These are phyloP conservation scores for Oryza meridionalis DNA, from an alignment of 176 grass and related monocot species.

Conservation along the genomic window DNA sequence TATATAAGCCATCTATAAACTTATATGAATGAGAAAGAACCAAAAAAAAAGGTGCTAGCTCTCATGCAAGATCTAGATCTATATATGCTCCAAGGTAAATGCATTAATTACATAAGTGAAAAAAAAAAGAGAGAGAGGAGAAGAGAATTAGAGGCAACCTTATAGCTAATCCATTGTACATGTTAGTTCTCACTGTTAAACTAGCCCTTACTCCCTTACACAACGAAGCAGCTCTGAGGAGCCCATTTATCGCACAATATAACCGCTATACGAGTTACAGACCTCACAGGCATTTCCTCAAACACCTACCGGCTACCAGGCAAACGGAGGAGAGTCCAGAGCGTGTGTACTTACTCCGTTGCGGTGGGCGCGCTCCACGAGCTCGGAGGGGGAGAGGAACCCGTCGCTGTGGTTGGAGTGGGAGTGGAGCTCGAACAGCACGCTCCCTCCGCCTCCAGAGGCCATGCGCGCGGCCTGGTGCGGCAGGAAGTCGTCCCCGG, in stretches of 20 bases:
- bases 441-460: conserved; percentile 35
- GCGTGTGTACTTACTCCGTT: conserved; percentile 48
- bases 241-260: neutral
- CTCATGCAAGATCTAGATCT: too few relatives aligned
- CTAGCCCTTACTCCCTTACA: neutral
- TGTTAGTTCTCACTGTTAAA: too few relatives aligned
- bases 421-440: conserved; percentile 86
- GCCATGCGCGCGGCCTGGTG: conserved; percentile 11
- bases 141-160: too few relatives aligned
- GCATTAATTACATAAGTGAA: too few relatives aligned
- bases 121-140: too few relatives aligned
- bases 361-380: conserved; percentile 81
- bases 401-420: conserved; percentile 93
- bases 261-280: neutral
- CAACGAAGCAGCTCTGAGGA: neutral
- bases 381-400: conserved; percentile 80
- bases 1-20: too few relatives aligned
- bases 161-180: too few relatives aligned
- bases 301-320: neutral
- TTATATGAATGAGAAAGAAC: too few relatives aligned
- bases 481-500: conserved; percentile 68
- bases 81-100: too few relatives aligned
- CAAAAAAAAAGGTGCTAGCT: too few relatives aligned
- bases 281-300: conserved; percentile 30
- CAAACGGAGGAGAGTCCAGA: neutral